A percentile compares a stretch with the other conserved stretches of the same genome.
phyloP scores from a whole-genome alignment of 768 basidiomycete species.

The Mycena floridula region DNA sequence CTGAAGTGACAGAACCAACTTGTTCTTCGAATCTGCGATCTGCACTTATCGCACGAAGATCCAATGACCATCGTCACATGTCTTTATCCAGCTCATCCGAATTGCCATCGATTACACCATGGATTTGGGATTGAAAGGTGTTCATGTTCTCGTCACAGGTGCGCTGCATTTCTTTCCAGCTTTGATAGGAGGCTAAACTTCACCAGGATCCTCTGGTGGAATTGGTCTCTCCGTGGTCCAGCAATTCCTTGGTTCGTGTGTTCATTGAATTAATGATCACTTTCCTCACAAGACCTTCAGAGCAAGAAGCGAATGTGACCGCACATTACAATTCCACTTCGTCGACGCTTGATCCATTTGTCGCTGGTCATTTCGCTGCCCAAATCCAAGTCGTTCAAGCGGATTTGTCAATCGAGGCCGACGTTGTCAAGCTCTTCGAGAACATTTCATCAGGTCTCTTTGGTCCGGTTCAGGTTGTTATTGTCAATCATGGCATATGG shows the following conservation, averaged over 20 bases:
- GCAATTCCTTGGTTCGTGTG: conserved; percentile 45
- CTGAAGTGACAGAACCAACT: no score
- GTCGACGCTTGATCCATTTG: conserved; percentile 33
- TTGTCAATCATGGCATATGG: conserved; percentile 61
- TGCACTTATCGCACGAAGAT: no score
- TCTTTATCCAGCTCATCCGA: no score
- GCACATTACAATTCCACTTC: conserved; percentile 63
- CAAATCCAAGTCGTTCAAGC: conserved; percentile 37
- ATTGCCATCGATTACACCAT: no score
- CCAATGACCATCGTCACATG: no score
- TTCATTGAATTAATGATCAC: background rate
- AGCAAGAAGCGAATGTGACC: conserved; percentile 64
- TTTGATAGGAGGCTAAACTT: background rate
- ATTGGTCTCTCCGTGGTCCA: conserved; percentile 62
- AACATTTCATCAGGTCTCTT: conserved; percentile 28
- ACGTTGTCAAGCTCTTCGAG: conserved; percentile 46
- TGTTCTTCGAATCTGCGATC: no score
- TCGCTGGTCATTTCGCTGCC: conserved; percentile 28
- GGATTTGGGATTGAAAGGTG: conserved; percentile 50
- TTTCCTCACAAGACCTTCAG: conserved; percentile 25
- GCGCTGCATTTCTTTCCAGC: conserved; percentile 1
- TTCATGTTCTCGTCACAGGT: conserved; percentile 72
- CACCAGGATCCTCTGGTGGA: conserved; percentile 64
- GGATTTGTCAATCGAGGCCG: conserved; percentile 51
- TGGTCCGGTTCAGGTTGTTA: conserved; percentile 47